These are phyloP conservation scores for Boechera retrofracta DNA, from an alignment of 345 rosid genomes.

Conservation along the genomic window DNA sequence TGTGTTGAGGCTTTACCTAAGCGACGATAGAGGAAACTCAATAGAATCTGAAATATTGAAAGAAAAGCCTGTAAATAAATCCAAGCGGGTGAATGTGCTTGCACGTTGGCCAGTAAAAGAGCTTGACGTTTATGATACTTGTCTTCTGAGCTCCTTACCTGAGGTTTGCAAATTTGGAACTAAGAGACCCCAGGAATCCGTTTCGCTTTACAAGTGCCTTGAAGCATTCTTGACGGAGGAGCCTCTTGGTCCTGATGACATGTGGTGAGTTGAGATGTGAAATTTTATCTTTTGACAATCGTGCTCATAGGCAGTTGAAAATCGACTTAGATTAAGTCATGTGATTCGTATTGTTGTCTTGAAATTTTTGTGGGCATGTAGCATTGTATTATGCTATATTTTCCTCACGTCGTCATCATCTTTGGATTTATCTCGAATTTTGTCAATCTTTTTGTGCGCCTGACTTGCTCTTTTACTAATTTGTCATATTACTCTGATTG, in stretches of 20 bases:
- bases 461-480: slow-evolving; percentile 14
- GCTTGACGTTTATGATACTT: slow-evolving; percentile 59
- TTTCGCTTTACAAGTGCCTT: slow-evolving; percentile 86
- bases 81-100: slow-evolving; percentile 64
- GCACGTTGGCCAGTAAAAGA: slow-evolving; percentile 79
- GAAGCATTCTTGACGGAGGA: slow-evolving; percentile 97
- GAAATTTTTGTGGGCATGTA: neutral
- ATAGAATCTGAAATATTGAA: slow-evolving; percentile 58
- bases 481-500: neutral
- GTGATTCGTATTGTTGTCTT: neutral
- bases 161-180: slow-evolving; percentile 74
- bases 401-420: neutral
- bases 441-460: neutral
- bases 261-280: slow-evolving; percentile 72
- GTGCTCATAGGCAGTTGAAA: neutral
- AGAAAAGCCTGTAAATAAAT: slow-evolving; percentile 59
- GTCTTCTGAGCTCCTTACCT: slow-evolving; percentile 67
- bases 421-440: slow-evolving; percentile 10
- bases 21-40: slow-evolving; percentile 67
- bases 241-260: slow-evolving; percentile 99
- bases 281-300: neutral
- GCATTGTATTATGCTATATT: slow-evolving; percentile 4
- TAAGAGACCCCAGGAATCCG: slow-evolving; percentile 86
- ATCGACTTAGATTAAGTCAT: neutral
- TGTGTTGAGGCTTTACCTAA: slow-evolving; percentile 66